Evolutionary conservation across 2,329 filamentous ascomycete genomes (phyloP), one percentile per base, ranked within the genome.

Genomic region (Balansia obtecta): DNA sequence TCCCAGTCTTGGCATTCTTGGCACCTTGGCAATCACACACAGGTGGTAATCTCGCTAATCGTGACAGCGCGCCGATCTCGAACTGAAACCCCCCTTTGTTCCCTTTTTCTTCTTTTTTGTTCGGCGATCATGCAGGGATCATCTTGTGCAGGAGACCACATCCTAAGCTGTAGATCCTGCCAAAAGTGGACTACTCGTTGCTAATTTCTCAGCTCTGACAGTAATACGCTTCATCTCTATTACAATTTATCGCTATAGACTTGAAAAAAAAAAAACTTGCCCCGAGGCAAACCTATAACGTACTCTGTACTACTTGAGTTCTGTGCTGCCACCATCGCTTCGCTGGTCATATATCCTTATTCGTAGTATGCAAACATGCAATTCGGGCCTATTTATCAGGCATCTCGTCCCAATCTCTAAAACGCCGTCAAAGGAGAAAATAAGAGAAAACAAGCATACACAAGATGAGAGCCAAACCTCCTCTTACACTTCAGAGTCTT

Each of bases 401-500:
- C 15, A 45, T 48, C 45, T 40, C 30, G 22, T 30, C 41, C 45
- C 45, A n/a, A 27, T 15, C 20, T 13, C n/a, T 32, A n/a, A 22
- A 46, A 38, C 18, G 41, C 39, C 18, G 15, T 2, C 42, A 30
- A 20, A 5, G 16, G 39, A 32, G 16, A 27, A 8, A 18, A 32
- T 32, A 27, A 16, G 1, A 16, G 3, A 27, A 37, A 4, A 37
- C 12, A 37, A 38, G 39, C n/a, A n/a, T n/a, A 37, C 2, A 37
- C 9, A 37, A 39, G 38, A 22, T 22, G 22, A 43, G 22, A 43
- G 43, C 8, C 27, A 32, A 27, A 34, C 32, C 32, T 34, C 39
- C 30, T 11, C 22, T 32, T 32, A 27, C 9, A 27, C 20, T 20
- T 22, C n/a, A 32, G 54, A 40, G 50, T 59, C 51, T 59, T 56